A percentile compares a stretch with the other conserved stretches of the same genome.
phyloP scores from a whole-genome alignment of 2,329 filamentous ascomycete species.

The Colletotrichum sp. region DNA sequence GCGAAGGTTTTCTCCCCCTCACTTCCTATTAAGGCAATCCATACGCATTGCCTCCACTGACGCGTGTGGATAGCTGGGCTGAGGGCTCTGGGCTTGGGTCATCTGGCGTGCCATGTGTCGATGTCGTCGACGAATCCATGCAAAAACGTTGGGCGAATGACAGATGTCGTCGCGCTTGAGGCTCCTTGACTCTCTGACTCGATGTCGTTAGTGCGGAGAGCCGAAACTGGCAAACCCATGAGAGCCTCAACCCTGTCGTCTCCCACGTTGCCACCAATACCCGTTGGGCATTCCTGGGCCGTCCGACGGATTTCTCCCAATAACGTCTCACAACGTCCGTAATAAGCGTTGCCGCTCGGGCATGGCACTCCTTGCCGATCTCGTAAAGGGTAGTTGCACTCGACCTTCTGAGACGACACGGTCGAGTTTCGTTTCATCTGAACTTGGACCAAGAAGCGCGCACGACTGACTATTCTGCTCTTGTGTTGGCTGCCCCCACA shows the following conservation, averaged over 20 bases:
- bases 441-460: not conserved
- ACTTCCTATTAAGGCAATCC: not conserved
- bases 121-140: not conserved
- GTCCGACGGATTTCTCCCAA: not conserved
- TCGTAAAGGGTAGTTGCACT: not conserved
- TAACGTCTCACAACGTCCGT: not conserved
- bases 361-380: not conserved
- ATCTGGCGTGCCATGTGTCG: not conserved
- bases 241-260: conserved; percentile 6
- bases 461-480: not conserved
- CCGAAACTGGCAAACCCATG: not conserved
- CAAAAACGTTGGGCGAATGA: not conserved
- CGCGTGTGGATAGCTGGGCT: not conserved
- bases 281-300: not conserved
- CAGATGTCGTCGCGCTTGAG: conserved; percentile 1
- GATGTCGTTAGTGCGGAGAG: not conserved
- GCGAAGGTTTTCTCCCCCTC: conserved; percentile 11
- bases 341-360: not conserved
- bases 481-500: not conserved
- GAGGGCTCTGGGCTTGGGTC: not conserved
- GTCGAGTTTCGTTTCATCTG: conserved; percentile 19
- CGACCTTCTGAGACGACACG: conserved; percentile 8
- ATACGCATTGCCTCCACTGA: not conserved
- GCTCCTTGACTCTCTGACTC: conserved; percentile 8
- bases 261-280: not conserved